Percentiles rank a stretch among this genome's conserved stretches.
Evolutionary conservation across 179 eudicot species (phyloP).

Genomic region (Silene coronaria): DNA sequence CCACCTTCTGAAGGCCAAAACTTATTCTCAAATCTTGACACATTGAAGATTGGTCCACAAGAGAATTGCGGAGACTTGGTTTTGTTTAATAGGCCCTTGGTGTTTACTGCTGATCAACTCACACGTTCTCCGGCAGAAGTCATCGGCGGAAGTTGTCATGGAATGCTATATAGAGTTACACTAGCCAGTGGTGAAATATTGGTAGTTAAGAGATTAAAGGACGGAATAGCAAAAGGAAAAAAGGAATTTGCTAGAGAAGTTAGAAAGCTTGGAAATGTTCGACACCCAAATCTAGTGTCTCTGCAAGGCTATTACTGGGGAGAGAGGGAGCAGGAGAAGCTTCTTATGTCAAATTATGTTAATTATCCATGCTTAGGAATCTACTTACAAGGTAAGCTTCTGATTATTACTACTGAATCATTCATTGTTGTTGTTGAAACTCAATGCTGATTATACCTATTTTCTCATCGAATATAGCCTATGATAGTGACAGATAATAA

Average conservation of each 20-base stretch:
- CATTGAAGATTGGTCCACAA: conserved; percentile 40
- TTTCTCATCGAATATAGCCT: neutral
- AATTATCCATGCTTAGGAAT: conserved; percentile 56
- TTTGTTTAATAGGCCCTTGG: conserved; percentile 49
- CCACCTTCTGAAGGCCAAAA: conserved; percentile 31
- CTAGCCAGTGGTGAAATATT: conserved; percentile 41
- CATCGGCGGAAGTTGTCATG: conserved; percentile 70
- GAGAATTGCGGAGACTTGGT: conserved; percentile 58
- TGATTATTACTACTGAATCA: neutral
- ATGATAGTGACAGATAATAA: neutral
- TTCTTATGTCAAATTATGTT: conserved; percentile 49
- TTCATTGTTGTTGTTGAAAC: neutral
- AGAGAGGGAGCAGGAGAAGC: conserved; percentile 65
- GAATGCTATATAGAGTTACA: conserved; percentile 51
- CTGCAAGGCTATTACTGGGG: conserved; percentile 74
- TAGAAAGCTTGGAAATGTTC: conserved; percentile 55
- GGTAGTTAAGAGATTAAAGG: conserved; percentile 59
- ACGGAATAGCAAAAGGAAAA: conserved; percentile 55
- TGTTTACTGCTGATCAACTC: conserved; percentile 53
- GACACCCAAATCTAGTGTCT: conserved; percentile 58
- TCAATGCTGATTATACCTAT: neutral
- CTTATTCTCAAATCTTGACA: conserved; percentile 25
- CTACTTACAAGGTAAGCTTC: conserved; percentile 48
- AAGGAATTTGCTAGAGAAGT: conserved; percentile 73
- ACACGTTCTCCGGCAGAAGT: conserved; percentile 65